Evolutionary conservation across 164 flowering plant species (phyloP).

Genomic region (Sextonia rubra): DNA sequence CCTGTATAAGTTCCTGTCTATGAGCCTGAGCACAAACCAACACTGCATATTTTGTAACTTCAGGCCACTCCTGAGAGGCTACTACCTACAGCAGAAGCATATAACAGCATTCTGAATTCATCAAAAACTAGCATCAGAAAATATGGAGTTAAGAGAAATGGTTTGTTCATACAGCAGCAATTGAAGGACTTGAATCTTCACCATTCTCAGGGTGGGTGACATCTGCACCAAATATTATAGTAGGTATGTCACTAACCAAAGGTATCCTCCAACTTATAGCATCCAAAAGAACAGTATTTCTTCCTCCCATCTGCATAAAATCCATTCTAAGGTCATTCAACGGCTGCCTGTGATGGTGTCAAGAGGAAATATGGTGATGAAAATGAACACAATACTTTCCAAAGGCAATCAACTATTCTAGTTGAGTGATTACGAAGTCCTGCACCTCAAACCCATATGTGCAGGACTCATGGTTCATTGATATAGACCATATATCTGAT

Average conservation of each 20-base stretch:
- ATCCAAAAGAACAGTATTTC: constrained; percentile 81
- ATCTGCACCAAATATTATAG: constrained; percentile 87
- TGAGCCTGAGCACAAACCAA: constrained; percentile 33
- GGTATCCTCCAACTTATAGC: constrained; percentile 80
- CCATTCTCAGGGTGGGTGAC: constrained; percentile 87
- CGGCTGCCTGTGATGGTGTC: background rate
- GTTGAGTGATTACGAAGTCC: background rate
- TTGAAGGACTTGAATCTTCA: constrained; percentile 81
- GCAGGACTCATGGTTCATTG: background rate
- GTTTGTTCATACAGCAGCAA: constrained; percentile 58
- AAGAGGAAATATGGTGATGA: background rate
- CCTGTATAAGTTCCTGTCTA: constrained; percentile 31
- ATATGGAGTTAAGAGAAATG: background rate
- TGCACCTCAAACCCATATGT: background rate
- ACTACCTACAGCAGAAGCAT: constrained; percentile 24
- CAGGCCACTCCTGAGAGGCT: constrained; percentile 32
- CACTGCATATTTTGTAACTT: constrained; percentile 23
- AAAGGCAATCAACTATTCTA: background rate
- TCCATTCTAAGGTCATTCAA: background rate
- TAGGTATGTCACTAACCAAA: constrained; percentile 77
- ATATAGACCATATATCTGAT: background rate
- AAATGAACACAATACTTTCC: background rate
- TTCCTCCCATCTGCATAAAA: constrained; percentile 66
- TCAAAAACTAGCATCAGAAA: background rate
- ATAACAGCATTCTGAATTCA: constrained; percentile 15